Percentiles rank a stretch among this genome's conserved stretches.
Evolutionary conservation across 805 yeast genomes (phyloP).

Genomic region (Candida cerambycidarum): DNA sequence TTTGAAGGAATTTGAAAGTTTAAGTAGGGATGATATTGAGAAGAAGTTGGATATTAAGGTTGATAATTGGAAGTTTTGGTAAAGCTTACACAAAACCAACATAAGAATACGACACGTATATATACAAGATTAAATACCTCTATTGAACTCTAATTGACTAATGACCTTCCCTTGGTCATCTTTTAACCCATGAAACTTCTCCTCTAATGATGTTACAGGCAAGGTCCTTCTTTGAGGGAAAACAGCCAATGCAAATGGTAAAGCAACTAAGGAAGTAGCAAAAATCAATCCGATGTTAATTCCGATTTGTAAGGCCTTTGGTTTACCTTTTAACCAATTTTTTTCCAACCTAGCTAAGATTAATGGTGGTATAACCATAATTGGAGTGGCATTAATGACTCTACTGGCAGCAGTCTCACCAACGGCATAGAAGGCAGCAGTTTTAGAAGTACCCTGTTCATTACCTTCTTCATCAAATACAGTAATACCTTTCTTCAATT

Average conservation of each 20-base stretch:
- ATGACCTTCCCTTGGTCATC: constrained; percentile 61
- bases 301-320: constrained; percentile 60
- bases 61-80: constrained; percentile 65
- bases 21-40: constrained; percentile 50
- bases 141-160: constrained; percentile 74
- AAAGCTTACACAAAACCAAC: constrained; percentile 11
- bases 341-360: constrained; percentile 75
- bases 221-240: constrained; percentile 87
- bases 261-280: constrained; percentile 77
- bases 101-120: too few relatives aligned
- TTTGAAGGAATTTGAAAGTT: constrained; percentile 35
- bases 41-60: constrained; percentile 42
- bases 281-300: constrained; percentile 87
- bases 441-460: constrained; percentile 66
- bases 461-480: constrained; percentile 66
- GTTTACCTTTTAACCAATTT: constrained; percentile 62
- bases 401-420: constrained; percentile 96
- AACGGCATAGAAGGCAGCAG: constrained; percentile 89
- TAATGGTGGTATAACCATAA: constrained; percentile 96
- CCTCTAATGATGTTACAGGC: constrained; percentile 60
- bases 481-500: constrained; percentile 78
- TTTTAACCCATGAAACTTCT: constrained; percentile 57
- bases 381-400: constrained; percentile 94
- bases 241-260: constrained; percentile 93
- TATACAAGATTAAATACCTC: constrained; percentile 82